Percentiles rank a stretch among this genome's conserved stretches.
Evolutionary conservation across 106 monocot species (phyloP).

Genomic region (Platanthera guangdongensis): DNA sequence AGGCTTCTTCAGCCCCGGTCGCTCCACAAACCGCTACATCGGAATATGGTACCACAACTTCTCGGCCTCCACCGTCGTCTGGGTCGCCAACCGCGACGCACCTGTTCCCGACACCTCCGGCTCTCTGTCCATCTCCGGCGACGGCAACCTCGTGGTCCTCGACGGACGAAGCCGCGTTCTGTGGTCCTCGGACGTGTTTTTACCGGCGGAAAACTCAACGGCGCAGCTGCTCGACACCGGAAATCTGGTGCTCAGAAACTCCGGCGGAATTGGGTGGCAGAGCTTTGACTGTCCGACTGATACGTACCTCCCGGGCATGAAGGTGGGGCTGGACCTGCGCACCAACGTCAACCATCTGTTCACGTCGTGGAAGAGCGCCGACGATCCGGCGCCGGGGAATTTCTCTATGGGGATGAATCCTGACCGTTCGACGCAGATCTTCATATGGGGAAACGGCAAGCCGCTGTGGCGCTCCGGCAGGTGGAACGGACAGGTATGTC

Average conservation of each 20-base stretch:
- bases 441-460: slow-evolving; percentile 25
- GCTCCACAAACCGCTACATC: slow-evolving; percentile 25
- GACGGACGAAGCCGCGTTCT: background rate
- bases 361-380: slow-evolving; percentile 35
- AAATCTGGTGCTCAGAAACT: slow-evolving; percentile 19
- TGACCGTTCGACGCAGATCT: slow-evolving; percentile 29
- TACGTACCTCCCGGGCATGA: slow-evolving; percentile 45
- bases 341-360: slow-evolving; percentile 14
- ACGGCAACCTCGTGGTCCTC: slow-evolving; percentile 19
- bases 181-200: slow-evolving; percentile 21
- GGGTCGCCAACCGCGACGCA: slow-evolving; percentile 40
- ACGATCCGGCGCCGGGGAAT: slow-evolving; percentile 37
- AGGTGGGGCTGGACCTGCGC: slow-evolving; percentile 7
- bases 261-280: slow-evolving; percentile 13
- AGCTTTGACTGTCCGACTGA: slow-evolving; percentile 47
- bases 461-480: slow-evolving; percentile 58
- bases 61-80: slow-evolving; percentile 15
- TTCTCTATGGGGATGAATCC: slow-evolving; percentile 46
- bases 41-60: slow-evolving; percentile 42
- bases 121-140: slow-evolving; percentile 6
- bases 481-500: slow-evolving; percentile 30
- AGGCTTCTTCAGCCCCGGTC: slow-evolving; percentile 37
- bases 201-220: background rate
- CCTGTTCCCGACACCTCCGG: slow-evolving; percentile 20
- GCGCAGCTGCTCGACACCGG: slow-evolving; percentile 21